A percentile compares a stretch with the other conserved stretches of the same genome.
These are phyloP conservation scores for Hamiltosporidium tvaerminnensis DNA, from an alignment of 371 early-diverging fungal genomes.

Conservation along the genomic window DNA sequence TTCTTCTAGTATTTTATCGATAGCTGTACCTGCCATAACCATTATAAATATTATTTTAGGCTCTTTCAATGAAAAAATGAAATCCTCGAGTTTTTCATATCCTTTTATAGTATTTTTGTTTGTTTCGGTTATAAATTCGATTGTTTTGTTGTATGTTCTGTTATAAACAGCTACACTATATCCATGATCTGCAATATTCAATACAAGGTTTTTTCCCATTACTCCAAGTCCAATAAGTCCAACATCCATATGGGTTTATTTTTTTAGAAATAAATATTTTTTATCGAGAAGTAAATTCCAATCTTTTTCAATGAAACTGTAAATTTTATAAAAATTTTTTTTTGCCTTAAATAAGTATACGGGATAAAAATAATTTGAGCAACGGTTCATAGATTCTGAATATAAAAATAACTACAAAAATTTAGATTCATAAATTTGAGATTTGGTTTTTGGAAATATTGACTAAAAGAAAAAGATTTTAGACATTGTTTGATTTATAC, in stretches of 20 bases:
- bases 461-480: no score
- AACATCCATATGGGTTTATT: neutral
- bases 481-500: no score
- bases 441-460: no score
- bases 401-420: no score
- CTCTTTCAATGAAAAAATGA: conserved; percentile 70
- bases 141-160: conserved; percentile 81
- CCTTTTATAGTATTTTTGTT: conserved; percentile 57
- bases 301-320: no score
- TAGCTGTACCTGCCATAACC: conserved; percentile 82
- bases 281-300: no score
- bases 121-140: conserved; percentile 65
- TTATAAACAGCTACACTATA: conserved; percentile 66
- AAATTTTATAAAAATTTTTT: no score
- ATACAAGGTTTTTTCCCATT: conserved; percentile 81
- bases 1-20: conserved; percentile 77
- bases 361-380: no score
- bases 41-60: conserved; percentile 85
- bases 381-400: no score
- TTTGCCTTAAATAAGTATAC: no score
- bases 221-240: neutral
- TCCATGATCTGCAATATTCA: conserved; percentile 90
- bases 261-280: neutral
- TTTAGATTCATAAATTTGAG: no score
- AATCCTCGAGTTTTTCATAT: conserved; percentile 72